Percentiles rank a stretch among this genome's conserved stretches.
These are phyloP conservation scores for Plasmodium vivax DNA, from an alignment of 169 alveolate species.

Conservation along the genomic window DNA sequence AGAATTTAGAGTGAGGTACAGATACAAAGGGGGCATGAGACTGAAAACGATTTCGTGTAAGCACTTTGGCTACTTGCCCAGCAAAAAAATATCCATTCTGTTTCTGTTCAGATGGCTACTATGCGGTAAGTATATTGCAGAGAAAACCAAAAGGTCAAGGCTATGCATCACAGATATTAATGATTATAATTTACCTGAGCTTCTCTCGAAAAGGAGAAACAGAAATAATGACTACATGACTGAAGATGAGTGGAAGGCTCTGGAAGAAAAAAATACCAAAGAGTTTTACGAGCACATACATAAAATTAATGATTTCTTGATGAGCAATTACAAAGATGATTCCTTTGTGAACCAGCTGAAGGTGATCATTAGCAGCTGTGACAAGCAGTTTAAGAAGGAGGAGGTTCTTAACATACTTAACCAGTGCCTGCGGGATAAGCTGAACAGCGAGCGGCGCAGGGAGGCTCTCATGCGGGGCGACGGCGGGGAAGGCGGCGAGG, in stretches of 20 bases:
- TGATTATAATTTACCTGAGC: constrained; percentile 38
- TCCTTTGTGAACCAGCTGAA: constrained; percentile 21
- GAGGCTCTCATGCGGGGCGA: not conserved
- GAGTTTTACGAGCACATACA: constrained; percentile 21
- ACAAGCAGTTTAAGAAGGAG: constrained; percentile 17
- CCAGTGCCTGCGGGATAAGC: constrained; percentile 15
- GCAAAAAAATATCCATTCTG: constrained; percentile 76
- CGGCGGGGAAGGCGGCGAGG: not conserved
- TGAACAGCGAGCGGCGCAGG: not conserved
- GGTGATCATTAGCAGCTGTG: constrained; percentile 17
- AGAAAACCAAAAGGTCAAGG: constrained; percentile 77
- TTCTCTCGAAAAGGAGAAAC: constrained; percentile 5
- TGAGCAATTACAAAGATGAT: constrained; percentile 35
- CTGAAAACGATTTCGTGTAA: constrained; percentile 80
- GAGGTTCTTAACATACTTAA: not conserved
- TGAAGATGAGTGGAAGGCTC: not conserved
- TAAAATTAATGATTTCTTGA: constrained; percentile 29
- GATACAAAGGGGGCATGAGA: constrained; percentile 83
- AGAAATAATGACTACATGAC: constrained; percentile 15
- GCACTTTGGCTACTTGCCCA: constrained; percentile 75
- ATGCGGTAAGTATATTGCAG: constrained; percentile 78
- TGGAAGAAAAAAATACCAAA: constrained; percentile 16
- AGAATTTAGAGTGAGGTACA: constrained; percentile 82
- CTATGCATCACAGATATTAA: constrained; percentile 59
- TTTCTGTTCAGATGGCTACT: constrained; percentile 79